A percentile compares a stretch with the other conserved stretches of the same genome.
phyloP scores from a whole-genome alignment of 352 stramenopile species.

The Pythium brachiatum region DNA sequence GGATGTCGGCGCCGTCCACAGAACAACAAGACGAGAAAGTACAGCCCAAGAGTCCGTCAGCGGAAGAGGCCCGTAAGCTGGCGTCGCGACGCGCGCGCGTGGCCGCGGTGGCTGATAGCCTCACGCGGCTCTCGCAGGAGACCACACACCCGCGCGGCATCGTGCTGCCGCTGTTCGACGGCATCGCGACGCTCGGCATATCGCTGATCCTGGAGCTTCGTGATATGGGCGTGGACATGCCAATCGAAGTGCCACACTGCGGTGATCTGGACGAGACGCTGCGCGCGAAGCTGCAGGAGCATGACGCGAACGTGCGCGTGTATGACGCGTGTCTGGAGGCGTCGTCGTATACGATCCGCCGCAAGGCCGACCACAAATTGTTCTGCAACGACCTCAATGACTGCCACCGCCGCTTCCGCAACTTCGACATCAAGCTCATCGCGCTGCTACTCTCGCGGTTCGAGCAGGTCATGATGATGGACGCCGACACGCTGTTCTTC shows the following conservation, averaged over 20 bases:
- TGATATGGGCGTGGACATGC: conserved; percentile 43
- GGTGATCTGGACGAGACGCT: conserved; percentile 48
- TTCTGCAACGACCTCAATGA: conserved; percentile 47
- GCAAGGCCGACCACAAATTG: conserved; percentile 20
- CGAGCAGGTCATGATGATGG: conserved; percentile 71
- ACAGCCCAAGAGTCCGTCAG: neutral
- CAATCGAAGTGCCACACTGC: conserved; percentile 70
- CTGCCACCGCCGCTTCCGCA: conserved; percentile 51
- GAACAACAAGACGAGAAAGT: neutral
- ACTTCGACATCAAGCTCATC: conserved; percentile 71
- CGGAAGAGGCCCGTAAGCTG: neutral
- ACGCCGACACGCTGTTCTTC: conserved; percentile 75
- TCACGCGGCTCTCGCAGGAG: conserved; percentile 19
- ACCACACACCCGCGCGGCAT: conserved; percentile 44
- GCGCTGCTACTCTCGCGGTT: conserved; percentile 64
- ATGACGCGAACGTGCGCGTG: conserved; percentile 48
- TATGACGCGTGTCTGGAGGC: conserved; percentile 64
- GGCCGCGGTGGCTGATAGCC: conserved; percentile 8
- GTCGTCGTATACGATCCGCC: conserved; percentile 9
- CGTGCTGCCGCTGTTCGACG: conserved; percentile 63
- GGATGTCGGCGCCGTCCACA: neutral
- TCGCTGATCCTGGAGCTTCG: conserved; percentile 62
- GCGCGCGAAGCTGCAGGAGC: conserved; percentile 27
- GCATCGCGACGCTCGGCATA: conserved; percentile 52
- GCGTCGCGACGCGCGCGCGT: conserved; percentile 3